phyloP scores from a whole-genome alignment of 2,329 filamentous ascomycete species.

The Aureobasidium vineae region DNA sequence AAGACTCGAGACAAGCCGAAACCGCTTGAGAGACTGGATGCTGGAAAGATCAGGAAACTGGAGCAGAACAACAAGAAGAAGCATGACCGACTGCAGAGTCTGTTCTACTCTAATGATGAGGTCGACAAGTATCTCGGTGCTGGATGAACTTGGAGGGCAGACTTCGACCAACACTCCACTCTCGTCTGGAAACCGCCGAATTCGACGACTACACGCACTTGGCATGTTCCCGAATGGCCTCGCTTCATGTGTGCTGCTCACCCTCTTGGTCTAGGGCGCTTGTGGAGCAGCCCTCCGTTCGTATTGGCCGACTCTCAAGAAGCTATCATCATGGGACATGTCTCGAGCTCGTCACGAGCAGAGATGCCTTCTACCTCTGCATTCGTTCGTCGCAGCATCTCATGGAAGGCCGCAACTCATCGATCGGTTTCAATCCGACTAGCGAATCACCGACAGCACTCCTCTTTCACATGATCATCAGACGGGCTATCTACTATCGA shows the following conservation, averaged over 20 bases:
- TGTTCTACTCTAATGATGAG: slow-evolving; percentile 74
- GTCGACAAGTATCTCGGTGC: slow-evolving; percentile 68
- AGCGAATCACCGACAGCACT: background rate
- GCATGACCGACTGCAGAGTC: slow-evolving; percentile 56
- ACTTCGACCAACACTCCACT: background rate
- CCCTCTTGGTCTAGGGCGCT: too few species aligned
- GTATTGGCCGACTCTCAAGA: background rate
- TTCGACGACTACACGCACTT: background rate
- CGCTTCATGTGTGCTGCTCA: too few species aligned
- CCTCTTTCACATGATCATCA: background rate
- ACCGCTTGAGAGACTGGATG: slow-evolving; percentile 55
- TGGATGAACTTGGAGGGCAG: background rate
- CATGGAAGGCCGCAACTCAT: background rate
- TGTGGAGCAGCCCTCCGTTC: background rate
- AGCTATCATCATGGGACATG: background rate
- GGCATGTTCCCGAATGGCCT: too few species aligned
- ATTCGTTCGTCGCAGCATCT: background rate
- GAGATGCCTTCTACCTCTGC: background rate
- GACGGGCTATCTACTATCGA: background rate
- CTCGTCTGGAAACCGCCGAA: too few species aligned
- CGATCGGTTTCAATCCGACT: background rate
- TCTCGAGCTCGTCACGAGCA: background rate
- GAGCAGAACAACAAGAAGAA: slow-evolving; percentile 56
- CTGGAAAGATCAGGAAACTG: slow-evolving; percentile 65
- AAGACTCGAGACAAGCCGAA: background rate